These are phyloP conservation scores for Cryptococcus maquisensis DNA, from an alignment of 1,284 basidiomycete species.

Conservation along the genomic window DNA sequence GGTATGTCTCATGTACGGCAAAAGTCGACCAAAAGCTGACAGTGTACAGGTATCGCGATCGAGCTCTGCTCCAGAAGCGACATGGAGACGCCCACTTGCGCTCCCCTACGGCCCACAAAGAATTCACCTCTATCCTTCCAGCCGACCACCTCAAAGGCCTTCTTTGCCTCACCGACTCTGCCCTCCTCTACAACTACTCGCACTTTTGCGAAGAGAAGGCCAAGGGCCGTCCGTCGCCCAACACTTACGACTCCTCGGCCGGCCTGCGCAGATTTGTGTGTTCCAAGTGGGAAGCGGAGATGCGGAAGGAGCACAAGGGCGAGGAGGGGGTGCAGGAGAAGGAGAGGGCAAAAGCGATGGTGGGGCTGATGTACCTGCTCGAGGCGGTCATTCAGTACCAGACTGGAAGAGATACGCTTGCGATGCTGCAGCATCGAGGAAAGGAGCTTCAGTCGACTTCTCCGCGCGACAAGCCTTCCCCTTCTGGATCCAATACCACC, in stretches of 20 bases:
- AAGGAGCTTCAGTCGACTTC: constrained; percentile 10
- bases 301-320: constrained; percentile 11
- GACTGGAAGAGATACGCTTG: constrained; percentile 28
- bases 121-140: constrained; percentile 19
- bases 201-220: constrained; percentile 53
- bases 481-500: constrained; percentile 7
- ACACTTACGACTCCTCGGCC: constrained; percentile 29
- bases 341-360: constrained; percentile 35
- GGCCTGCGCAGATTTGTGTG: constrained; percentile 32
- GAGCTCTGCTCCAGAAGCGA: constrained; percentile 37
- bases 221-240: constrained; percentile 22
- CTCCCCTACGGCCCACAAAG: constrained; percentile 20
- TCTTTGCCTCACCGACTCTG: constrained; percentile 51
- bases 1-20: constrained; percentile 11
- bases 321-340: constrained; percentile 19
- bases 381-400: constrained; percentile 43
- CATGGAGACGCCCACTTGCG: constrained; percentile 38
- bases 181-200: constrained; percentile 51
- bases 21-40: background rate
- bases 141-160: constrained; percentile 41
- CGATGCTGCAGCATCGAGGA: constrained; percentile 24
- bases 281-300: constrained; percentile 31
- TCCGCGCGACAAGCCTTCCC: constrained; percentile 15
- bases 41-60: constrained; percentile 17
- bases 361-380: constrained; percentile 44